phyloP scores from a whole-genome alignment of 768 basidiomycete genomes.

The Hemileccinum rubropunctum region DNA sequence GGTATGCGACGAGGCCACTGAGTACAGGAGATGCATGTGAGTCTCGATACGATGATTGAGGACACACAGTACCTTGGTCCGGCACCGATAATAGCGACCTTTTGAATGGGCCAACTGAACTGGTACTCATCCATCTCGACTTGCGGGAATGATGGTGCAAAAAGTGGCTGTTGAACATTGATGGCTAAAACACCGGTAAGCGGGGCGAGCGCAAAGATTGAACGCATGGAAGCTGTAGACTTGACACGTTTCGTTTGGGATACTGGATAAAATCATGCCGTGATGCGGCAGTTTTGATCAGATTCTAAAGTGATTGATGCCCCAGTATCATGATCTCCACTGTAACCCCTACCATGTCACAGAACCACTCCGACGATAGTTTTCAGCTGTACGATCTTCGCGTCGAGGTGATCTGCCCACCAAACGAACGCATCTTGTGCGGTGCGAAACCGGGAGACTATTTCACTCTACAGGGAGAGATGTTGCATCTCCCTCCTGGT shows the following conservation, averaged over 20 bases:
- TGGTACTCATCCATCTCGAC: conserved; percentile 1
- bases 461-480: conserved; percentile 63
- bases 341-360: not conserved
- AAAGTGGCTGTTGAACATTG: no score
- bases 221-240: no score
- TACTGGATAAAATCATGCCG: no score
- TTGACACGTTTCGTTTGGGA: no score
- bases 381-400: conserved; percentile 66
- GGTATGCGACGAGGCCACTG: no score
- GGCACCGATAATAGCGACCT: conserved; percentile 16
- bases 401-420: conserved; percentile 60
- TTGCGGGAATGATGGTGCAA: not conserved
- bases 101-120: conserved; percentile 13
- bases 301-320: no score
- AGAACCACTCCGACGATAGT: conserved; percentile 32
- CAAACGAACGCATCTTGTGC: conserved; percentile 54
- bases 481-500: conserved; percentile 55
- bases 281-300: no score
- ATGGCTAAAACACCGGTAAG: no score
- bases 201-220: no score
- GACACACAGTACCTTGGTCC: conserved; percentile 13
- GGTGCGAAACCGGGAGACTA: conserved; percentile 64
- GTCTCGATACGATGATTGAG: not conserved
- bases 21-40: not conserved
- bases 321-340: no score